Conservation (phyloP, 148 eudicot genomes). For the Nyssa sinensis region DNA sequence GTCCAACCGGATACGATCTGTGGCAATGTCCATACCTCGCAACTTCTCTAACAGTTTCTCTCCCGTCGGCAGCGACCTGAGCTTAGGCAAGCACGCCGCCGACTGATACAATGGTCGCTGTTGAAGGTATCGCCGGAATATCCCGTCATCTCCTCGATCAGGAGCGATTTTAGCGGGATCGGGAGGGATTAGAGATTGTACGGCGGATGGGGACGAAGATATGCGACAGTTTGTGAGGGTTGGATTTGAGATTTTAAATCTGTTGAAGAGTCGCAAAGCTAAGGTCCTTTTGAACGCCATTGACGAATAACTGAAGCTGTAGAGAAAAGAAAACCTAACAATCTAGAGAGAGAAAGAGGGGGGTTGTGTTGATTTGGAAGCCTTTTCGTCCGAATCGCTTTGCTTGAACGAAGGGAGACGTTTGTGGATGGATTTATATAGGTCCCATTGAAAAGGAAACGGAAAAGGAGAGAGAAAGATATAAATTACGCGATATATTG, state of each 20-base stretch:
- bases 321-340: background rate
- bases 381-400: background rate
- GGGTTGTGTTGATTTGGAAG: background rate
- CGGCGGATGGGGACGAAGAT: slow-evolving; percentile 21
- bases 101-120: slow-evolving; percentile 30
- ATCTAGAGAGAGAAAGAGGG: background rate
- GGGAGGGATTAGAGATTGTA: slow-evolving; percentile 13
- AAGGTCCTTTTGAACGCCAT: slow-evolving; percentile 64
- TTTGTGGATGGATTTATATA: background rate
- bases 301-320: slow-evolving; percentile 12
- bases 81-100: slow-evolving; percentile 13
- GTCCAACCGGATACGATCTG: slow-evolving; percentile 43
- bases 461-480: background rate
- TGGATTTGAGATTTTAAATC: slow-evolving; percentile 35
- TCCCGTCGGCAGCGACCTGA: slow-evolving; percentile 38
- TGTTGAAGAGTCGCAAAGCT: background rate
- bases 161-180: slow-evolving; percentile 23
- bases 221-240: slow-evolving; percentile 7
- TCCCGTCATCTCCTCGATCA: slow-evolving; percentile 39
- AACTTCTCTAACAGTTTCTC: slow-evolving; percentile 45
- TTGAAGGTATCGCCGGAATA: slow-evolving; percentile 28
- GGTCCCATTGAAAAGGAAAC: background rate
- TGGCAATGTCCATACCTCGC: slow-evolving; percentile 42
- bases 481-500: no score
- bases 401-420: no score